Conservation (phyloP, 495 filamentous ascomycete genomes). For the Lophiostoma macrostomum region DNA sequence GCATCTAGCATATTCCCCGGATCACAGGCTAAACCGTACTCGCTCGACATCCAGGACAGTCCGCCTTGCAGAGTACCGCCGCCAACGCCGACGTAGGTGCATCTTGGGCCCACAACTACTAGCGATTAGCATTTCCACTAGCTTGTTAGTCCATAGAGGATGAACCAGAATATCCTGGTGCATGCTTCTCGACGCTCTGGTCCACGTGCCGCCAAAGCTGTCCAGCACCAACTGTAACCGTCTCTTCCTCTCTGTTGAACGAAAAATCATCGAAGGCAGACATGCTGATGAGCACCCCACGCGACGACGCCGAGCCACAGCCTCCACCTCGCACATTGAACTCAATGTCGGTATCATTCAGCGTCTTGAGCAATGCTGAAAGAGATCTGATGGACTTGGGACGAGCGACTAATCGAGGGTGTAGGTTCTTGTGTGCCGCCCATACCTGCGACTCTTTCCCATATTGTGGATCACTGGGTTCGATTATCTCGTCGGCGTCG, state of each 20-base stretch:
- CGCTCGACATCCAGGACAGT: slow-evolving; percentile 36
- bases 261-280: slow-evolving; percentile 34
- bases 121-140: background rate
- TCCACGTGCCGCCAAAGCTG: slow-evolving; percentile 34
- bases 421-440: slow-evolving; percentile 25
- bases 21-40: slow-evolving; percentile 36
- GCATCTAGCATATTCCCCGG: slow-evolving; percentile 39
- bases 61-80: slow-evolving; percentile 36
- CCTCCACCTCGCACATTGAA: slow-evolving; percentile 36
- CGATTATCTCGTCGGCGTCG: slow-evolving; percentile 23
- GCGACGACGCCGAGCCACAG: slow-evolving; percentile 33
- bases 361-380: slow-evolving; percentile 24
- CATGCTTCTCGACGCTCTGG: slow-evolving; percentile 29
- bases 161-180: slow-evolving; percentile 33
- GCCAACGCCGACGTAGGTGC: slow-evolving; percentile 35
- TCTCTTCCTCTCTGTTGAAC: slow-evolving; percentile 31
- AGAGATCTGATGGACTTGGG: slow-evolving; percentile 31
- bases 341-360: slow-evolving; percentile 36
- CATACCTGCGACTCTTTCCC: slow-evolving; percentile 26
- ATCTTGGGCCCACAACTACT: slow-evolving; percentile 34
- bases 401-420: slow-evolving; percentile 33
- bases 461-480: slow-evolving; percentile 13
- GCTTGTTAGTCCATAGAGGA: background rate
- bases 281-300: slow-evolving; percentile 36
- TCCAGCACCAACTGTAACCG: slow-evolving; percentile 33